Conservation (phyloP, 257 asterid genomes). For the Lycium barbarum region DNA sequence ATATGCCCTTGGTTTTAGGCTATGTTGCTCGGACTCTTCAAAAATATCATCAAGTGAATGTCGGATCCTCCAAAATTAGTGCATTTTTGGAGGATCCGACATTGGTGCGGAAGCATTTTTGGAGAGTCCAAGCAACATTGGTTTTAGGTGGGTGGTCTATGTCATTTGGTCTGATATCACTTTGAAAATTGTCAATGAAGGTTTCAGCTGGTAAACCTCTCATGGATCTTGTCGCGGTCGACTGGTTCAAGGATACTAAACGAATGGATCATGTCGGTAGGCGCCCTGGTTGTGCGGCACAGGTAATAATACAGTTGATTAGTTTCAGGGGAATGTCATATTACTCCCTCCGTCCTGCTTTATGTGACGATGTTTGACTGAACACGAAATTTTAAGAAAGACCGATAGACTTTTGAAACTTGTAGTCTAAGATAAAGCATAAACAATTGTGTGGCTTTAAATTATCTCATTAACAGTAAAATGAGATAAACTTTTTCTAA, state of each 20-base stretch:
- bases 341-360: background rate
- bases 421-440: background rate
- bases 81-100: background rate
- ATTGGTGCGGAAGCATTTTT: background rate
- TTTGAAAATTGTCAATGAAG: conserved; percentile 53
- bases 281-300: conserved; percentile 95
- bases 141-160: background rate
- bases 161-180: conserved; percentile 19
- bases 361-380: background rate
- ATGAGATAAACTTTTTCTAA: background rate
- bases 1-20: background rate
- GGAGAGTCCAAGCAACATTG: background rate
- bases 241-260: conserved; percentile 94
- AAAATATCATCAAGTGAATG: background rate
- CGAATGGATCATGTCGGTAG: conserved; percentile 97
- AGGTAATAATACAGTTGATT: conserved; percentile 49
- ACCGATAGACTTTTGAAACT: background rate
- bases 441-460: background rate
- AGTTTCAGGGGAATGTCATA: background rate
- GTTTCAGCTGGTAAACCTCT: conserved; percentile 89
- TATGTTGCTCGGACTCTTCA: background rate
- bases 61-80: background rate
- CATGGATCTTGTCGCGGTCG: conserved; percentile 98
- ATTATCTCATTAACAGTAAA: background rate
- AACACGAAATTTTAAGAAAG: background rate